Evolutionary conservation across 1,139 yeast species (phyloP), one percentile per base, ranked within the genome.

Genomic region (Candida sp.): DNA sequence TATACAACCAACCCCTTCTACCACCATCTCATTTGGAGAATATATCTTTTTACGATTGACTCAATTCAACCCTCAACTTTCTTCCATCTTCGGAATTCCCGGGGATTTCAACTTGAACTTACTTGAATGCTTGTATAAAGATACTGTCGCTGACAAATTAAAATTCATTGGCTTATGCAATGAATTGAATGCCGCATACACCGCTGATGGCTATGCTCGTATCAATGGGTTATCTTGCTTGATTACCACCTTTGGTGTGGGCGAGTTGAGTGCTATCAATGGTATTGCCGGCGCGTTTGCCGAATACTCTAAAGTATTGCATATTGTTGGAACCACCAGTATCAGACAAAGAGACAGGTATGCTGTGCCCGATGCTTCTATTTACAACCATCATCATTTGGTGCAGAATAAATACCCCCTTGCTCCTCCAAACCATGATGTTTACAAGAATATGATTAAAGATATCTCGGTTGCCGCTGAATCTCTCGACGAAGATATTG

Each of bases 201-300:
- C 90, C 22, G 89, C 87, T 27, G 95, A 87, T 54, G 95, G 91
- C 21, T 87, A 84, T 57, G 81, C 87, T 19, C 77, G 87, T 49
- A 64, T 75, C 32, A 63, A 60, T 29, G 66, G 73, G 38, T 53
- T 77, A 51, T 60, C 74, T 15, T 79, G 70, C 1, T 54, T 83
- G 40, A 68, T 83, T 48, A 79, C 88, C 35, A 82, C 88, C 15
- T 86, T 74, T 63, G 96, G 96, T 44, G 96, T 88, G 40, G 96
- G 96, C 46, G 96, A 88, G 65, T 75, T 88, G 47, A 81, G 88
- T 44, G 96, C 96, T 11, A 64, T 88, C 51, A 89, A 88, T 65
- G 97, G 95, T 42, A 74, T 87, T 48, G 80, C 91, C 39, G 95
- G 96, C 49, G 81, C 95, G 5, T 85, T 77, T 64, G 85, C 91